Evolutionary conservation across 148 eudicot species (phyloP), one percentile per base, ranked within the genome.

Genomic region (Arbutus unedo): DNA sequence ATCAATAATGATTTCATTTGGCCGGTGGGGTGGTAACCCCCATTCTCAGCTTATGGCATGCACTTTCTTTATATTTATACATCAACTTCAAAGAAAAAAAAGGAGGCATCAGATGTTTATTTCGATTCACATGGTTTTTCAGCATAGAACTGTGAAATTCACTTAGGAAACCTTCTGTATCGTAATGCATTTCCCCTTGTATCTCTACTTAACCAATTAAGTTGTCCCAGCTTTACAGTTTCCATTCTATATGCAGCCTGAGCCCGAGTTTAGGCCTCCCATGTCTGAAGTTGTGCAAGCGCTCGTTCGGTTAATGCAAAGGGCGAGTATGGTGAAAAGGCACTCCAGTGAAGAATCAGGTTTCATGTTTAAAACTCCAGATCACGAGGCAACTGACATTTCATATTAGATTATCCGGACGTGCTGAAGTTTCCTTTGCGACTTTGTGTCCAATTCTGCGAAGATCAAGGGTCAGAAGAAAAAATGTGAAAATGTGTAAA

Each of bases 241-340:
- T 54, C 38, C 48, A 77, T 4, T 18, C 57, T 79, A 64, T 54
- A 74, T 79, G 84, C 84, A 96, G 98, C 96, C 99, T 43, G 98
- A 94, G 85, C 98, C 99, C 0, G 99, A 96, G 82, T 94, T 94
- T 81, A 87, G 98, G 80, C 99, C 99, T n/a, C 98, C 97, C 53
- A 96, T 96, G 98, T 96, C 99, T 79, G 99, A 96, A 89, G 99
- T 96, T 6, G 99, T 96, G 57, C 99, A 96, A 88, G 93, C 98
- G 62, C 84, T 96, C 72, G 98, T 94, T 73, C 91, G 99, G 75
- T 85, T 96, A 82, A 93, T 96, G 90, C 99, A 96, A 83, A 88
- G 99, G 87, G 99, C 98, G 0, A 95, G 93, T 60, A 90, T 87
- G 77, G 92, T 91, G 51, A 92, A 87, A 83, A 92, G 99, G 84